Base-by-base conservation (phyloP, 768 basidiomycete species). In the Solioccasus polychromus region DNA sequence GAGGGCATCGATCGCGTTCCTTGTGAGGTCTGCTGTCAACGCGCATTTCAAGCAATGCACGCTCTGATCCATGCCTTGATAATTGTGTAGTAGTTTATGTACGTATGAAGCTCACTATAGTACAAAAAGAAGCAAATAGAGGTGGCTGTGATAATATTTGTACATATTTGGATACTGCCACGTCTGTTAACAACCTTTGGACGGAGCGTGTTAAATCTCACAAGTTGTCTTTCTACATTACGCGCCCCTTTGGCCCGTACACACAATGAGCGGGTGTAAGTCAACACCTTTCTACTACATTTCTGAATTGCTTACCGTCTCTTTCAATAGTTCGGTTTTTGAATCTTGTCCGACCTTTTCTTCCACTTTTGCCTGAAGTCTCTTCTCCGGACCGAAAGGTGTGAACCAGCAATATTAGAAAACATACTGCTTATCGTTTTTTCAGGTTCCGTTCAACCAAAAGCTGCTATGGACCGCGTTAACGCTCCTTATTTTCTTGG, bases 391-490 rank as follows among this genome's bases (percentile, higher is more conserved):
- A 97, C 75, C 88, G 92, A 68, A 97, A 96, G 76, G 94, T 92
- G 60, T 46, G 67, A 38, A 39, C 47, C 24, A 44, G 29, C 30
- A 24, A 8, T 39, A 38, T 35, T 40, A 40, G 32, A 45, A 26
- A 3, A 34, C 23, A 8, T 7, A 4, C 42, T 50, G 11, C 55
- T 55, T 28, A 39, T 34, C 36, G 14, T 23, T 36, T 29, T 17
- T 39, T 47, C n/a, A 96, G 92, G 91, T 97, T 44, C 91, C 92
- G 23, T 97, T 98, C 80, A 93, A 95, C 75, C 92, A 94, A 82
- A 96, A 96, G 71, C 80, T 95, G 52, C 73, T 94, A 85, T 97
- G 94, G 95, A 99, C 95, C 8, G 92, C 95, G 45, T 92, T 98
- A 24, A 98, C 95, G 3, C 92, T 99, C 62, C 86, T 97, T 71